Percentiles rank a stretch among this genome's conserved stretches.
These are phyloP conservation scores for Agrocybe chaxingu DNA, from an alignment of 768 basidiomycete species.

Conservation along the genomic window DNA sequence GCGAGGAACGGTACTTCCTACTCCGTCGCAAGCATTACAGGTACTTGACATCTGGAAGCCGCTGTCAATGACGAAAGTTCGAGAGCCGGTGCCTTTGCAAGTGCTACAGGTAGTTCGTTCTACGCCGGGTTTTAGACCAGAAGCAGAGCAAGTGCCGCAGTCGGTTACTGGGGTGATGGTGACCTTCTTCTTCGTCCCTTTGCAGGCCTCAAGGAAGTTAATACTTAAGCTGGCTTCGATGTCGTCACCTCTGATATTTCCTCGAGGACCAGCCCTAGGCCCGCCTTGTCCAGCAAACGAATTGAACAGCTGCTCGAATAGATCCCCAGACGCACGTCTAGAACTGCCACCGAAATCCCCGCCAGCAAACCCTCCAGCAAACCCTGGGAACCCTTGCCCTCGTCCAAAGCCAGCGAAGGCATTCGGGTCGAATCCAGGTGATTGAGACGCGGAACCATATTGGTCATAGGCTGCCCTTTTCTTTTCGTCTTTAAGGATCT, in stretches of 20 bases:
- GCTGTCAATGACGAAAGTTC: slow-evolving; percentile 85
- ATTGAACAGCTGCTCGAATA: slow-evolving; percentile 88
- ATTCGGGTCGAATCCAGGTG: slow-evolving; percentile 92
- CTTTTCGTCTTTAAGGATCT: slow-evolving; percentile 94
- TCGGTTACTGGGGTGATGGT: slow-evolving; percentile 78
- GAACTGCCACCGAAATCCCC: slow-evolving; percentile 43
- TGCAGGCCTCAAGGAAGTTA: slow-evolving; percentile 93
- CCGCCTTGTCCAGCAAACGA: slow-evolving; percentile 51
- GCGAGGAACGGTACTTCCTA: slow-evolving; percentile 76
- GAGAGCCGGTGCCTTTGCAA: slow-evolving; percentile 85
- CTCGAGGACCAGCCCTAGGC: slow-evolving; percentile 36
- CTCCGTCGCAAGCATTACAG: slow-evolving; percentile 78
- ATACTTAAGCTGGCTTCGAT: slow-evolving; percentile 75
- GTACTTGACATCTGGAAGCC: slow-evolving; percentile 98
- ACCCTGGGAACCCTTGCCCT: too few relatives aligned
- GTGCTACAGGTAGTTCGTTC: slow-evolving; percentile 74
- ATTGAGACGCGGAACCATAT: slow-evolving; percentile 89
- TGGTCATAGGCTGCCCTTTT: slow-evolving; percentile 89
- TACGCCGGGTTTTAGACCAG: slow-evolving; percentile 83
- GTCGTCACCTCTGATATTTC: slow-evolving; percentile 67
- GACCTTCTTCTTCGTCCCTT: slow-evolving; percentile 75
- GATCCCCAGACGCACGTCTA: slow-evolving; percentile 43
- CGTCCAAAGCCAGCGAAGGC: slow-evolving; percentile 35
- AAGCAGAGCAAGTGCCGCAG: slow-evolving; percentile 81
- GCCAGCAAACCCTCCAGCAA: slow-evolving; percentile 30